Evolutionary conservation across 2,329 filamentous ascomycete genomes (phyloP), one percentile per base, ranked within the genome.

Genomic region (Lachnellula suecica): DNA sequence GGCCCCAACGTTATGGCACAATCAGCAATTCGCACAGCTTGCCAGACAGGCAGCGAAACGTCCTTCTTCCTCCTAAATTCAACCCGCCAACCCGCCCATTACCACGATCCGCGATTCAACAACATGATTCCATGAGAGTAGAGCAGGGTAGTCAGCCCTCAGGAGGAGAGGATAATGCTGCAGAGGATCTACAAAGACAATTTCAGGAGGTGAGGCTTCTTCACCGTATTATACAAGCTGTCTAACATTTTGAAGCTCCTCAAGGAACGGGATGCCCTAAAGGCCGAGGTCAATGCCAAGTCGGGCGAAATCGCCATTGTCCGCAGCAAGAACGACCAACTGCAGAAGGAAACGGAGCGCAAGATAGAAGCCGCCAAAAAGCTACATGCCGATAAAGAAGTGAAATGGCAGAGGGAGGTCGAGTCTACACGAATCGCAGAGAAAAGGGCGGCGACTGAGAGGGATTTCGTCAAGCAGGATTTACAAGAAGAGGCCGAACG

Each of bases 221-320:
- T 3, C 19, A 23, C 11, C 15, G 34, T 29, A 13, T 25, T 15
- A 15, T 17, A 11, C 9, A 15, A 37, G 19, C 8, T 9, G 9
- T 42, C 37, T 53, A 47, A 43, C 11, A 5, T 31, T 40, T 37
- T 49, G 3, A 34, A 68, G 60, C 52, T 70, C 25, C 69, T 83
- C 2, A 78, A 82, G 59, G 77, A 79, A 25, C 76, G 79, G 34
- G 69, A 85, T 29, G 72, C 75, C 2, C 72, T 86, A 3, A 76
- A 81, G 59, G 71, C 78, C 5, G 81, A 84, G 45, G 75, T 87
- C 15, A 76, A 76, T 49, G 78, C 79, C 2, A 87, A 88, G 60
- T 75, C 81, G 17, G 89, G 89, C 45, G 88, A 92, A 66, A 84
- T 84, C 24, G 79, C 87, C 46, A 91, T 92, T 54, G 77, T 92